A percentile compares a stretch with the other conserved stretches of the same genome.
Evolutionary conservation across 768 basidiomycete species (phyloP).

Genomic region (Lactarius hengduanensis): DNA sequence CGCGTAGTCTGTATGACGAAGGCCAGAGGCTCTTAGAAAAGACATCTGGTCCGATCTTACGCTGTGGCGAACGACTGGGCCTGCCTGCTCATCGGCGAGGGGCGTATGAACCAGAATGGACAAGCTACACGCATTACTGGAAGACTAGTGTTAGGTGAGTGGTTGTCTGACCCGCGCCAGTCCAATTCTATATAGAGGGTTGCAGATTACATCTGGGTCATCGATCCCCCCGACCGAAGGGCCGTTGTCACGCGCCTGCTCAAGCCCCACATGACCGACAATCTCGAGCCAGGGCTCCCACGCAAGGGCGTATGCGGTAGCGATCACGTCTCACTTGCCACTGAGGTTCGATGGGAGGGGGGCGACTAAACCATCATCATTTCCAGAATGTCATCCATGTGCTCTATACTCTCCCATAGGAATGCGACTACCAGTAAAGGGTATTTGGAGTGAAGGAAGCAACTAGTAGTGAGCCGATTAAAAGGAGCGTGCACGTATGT

Average conservation of each 20-base stretch:
- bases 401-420: conserved; percentile 9
- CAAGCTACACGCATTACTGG: conserved; percentile 89
- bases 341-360: conserved; percentile 47
- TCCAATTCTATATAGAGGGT: conserved; percentile 8
- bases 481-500: not conserved
- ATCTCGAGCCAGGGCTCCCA: conserved; percentile 76
- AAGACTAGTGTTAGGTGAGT: conserved; percentile 71
- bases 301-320: conserved; percentile 73
- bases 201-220: conserved; percentile 87
- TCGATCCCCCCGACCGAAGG: conserved; percentile 42
- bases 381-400: not conserved
- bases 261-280: conserved; percentile 54
- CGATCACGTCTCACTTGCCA: conserved; percentile 82
- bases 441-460: conserved; percentile 19
- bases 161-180: conserved; percentile 4
- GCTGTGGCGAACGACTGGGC: conserved; percentile 50
- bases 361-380: conserved; percentile 8
- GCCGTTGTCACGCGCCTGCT: conserved; percentile 54
- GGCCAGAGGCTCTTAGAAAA: conserved; percentile 36
- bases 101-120: conserved; percentile 75
- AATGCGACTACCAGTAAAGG: conserved; percentile 21
- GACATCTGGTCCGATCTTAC: not conserved
- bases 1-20: conserved; percentile 69
- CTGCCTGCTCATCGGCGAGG: conserved; percentile 49
- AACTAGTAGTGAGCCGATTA: conserved; percentile 13